Percentiles rank a stretch among this genome's conserved stretches.
Evolutionary conservation across 2,329 filamentous ascomycete genomes (phyloP).

Genomic region (Rachicladosporium sp.): DNA sequence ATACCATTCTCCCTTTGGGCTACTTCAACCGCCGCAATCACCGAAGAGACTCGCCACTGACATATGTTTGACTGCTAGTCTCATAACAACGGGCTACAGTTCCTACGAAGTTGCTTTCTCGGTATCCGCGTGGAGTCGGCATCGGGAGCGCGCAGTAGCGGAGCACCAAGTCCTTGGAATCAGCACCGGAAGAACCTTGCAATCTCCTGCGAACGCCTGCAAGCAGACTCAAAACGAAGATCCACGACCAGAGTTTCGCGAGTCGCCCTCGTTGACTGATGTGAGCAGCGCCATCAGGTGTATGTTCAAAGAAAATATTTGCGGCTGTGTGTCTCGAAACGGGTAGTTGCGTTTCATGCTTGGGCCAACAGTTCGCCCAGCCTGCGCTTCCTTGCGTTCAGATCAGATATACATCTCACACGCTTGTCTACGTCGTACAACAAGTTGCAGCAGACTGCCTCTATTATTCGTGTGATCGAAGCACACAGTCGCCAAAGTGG

Average conservation of each 20-base stretch:
- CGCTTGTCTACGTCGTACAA: conserved; percentile 21
- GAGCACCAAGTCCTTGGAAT: conserved; percentile 20
- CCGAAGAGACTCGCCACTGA: conserved; percentile 1
- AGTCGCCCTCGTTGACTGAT: no score
- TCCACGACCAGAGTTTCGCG: no score
- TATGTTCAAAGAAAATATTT: conserved; percentile 4
- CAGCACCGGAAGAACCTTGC: conserved; percentile 21
- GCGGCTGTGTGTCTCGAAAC: conserved; percentile 21
- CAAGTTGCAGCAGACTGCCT: conserved; percentile 20
- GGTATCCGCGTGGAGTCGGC: conserved; percentile 16
- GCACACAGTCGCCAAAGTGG: conserved; percentile 18
- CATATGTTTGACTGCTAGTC: conserved; percentile 2
- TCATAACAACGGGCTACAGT: conserved; percentile 12
- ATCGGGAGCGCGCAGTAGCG: conserved; percentile 21
- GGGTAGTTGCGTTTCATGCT: conserved; percentile 21
- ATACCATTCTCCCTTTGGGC: neutral
- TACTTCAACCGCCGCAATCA: neutral
- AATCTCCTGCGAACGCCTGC: conserved; percentile 28
- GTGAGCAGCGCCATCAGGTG: conserved; percentile 7
- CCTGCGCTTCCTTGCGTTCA: conserved; percentile 7
- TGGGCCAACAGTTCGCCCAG: conserved; percentile 10
- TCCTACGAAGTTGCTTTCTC: conserved; percentile 17
- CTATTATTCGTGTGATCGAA: conserved; percentile 13
- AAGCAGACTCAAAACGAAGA: conserved; percentile 9
- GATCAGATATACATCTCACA: conserved; percentile 7